Base-by-base conservation (phyloP, 163 green algal genomes). In the Scenedesmus sp. region DNA sequence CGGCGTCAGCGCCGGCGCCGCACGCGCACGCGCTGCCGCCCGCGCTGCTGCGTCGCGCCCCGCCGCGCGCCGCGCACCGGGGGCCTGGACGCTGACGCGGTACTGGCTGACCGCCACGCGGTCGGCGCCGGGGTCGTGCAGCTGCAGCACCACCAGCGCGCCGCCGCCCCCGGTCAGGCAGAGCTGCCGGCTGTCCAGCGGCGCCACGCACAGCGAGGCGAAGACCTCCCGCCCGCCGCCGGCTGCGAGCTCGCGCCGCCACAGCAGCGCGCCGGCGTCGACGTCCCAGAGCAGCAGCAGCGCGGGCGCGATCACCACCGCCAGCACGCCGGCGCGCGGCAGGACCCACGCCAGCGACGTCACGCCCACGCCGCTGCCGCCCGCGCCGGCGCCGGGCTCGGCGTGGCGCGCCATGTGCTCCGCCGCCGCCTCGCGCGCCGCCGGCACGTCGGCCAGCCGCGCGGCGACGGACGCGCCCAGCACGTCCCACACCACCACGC, bases 201-300 rank as follows among this genome's bases (percentile, higher is more conserved):
- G 90, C 75, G 94, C 87, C 18, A 88, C 83, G 57, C 39, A 4
- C 31, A 77, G 39, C 50, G 44, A 29, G 39, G 11, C 39, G 62
- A 57, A 78, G 9, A 67, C 14, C 71, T 89, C 83, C 0, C 79
- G 57, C 1, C 48, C 39, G 11, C 6, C 58, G 3, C 79, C 64
- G n/a, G n/a, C n/a, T n/a, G n/a, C n/a, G 17, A 95, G 77, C 39
- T 93, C 89, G 29, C 87, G 88, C 44, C 73, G 75, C 87, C 88
- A 95, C 60, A 95, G 28, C 28, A 91, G 47, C 22, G 50, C 26
- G 20, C 85, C 81, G 2, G 62, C 58, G 1, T 13, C 4, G 4
- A 85, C 87, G 82, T 97, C 92, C 92, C 92, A 95, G 11, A 96
- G 69, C 22, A 97, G 45, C 63, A 97, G 81, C 31, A 89, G 81